Evolutionary conservation across 2,329 filamentous ascomycete genomes (phyloP).

Genomic region (Eutypa lata): DNA sequence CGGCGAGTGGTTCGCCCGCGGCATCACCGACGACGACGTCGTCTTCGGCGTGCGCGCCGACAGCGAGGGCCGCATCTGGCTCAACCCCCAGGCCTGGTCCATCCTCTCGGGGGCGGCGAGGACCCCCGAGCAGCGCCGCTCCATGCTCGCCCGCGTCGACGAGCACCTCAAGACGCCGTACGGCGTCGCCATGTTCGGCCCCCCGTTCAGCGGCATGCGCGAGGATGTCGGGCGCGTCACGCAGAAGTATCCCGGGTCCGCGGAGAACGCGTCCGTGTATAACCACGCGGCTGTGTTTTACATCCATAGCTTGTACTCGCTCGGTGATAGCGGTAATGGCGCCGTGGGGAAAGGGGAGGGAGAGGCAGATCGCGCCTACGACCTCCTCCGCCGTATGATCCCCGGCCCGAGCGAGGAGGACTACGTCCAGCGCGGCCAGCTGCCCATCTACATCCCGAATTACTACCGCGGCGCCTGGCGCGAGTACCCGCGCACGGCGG

Average conservation of each 20-base stretch:
- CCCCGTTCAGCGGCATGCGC: slow-evolving; percentile 52
- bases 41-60: slow-evolving; percentile 50
- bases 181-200: slow-evolving; percentile 54
- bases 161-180: slow-evolving; percentile 50
- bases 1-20: slow-evolving; percentile 54
- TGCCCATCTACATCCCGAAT: slow-evolving; percentile 57
- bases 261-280: slow-evolving; percentile 57
- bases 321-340: slow-evolving; percentile 26
- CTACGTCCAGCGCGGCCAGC: slow-evolving; percentile 49
- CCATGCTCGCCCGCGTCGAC: slow-evolving; percentile 48
- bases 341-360: slow-evolving; percentile 6
- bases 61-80: slow-evolving; percentile 53
- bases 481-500: slow-evolving; percentile 48
- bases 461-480: slow-evolving; percentile 54
- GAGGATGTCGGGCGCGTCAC: slow-evolving; percentile 58
- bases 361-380: slow-evolving; percentile 48
- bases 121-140: slow-evolving; percentile 35
- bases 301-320: slow-evolving; percentile 49
- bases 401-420: slow-evolving; percentile 50
- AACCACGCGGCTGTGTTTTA: slow-evolving; percentile 57
- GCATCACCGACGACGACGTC: slow-evolving; percentile 55
- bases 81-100: slow-evolving; percentile 55
- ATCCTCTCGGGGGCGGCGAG: slow-evolving; percentile 51
- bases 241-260: slow-evolving; percentile 55
- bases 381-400: slow-evolving; percentile 49